Evolutionary conservation across 345 rosid species (phyloP).

Genomic region (Crucihimalaya himalaica): DNA sequence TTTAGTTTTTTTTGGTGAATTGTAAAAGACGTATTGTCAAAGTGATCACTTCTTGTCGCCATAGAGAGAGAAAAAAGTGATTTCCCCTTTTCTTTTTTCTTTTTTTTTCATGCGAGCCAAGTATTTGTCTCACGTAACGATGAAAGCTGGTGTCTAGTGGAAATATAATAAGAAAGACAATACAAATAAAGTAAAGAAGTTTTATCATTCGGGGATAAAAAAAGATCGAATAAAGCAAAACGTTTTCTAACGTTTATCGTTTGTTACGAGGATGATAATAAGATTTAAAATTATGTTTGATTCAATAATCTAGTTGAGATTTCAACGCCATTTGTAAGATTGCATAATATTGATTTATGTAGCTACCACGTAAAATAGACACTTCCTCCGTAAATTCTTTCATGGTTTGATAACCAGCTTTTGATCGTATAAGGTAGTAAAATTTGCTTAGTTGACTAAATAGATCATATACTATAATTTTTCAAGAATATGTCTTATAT

Average conservation of each 20-base stretch:
- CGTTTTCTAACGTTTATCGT: constrained; percentile 8
- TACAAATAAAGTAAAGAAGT: constrained; percentile 22
- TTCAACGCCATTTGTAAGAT: neutral
- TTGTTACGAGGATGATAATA: neutral
- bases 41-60: constrained; percentile 37
- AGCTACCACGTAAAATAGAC: neutral
- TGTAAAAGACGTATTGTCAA: constrained; percentile 37
- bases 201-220: constrained; percentile 21
- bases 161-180: constrained; percentile 25
- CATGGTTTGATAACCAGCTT: neutral
- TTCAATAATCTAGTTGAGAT: neutral
- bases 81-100: constrained; percentile 8
- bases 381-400: neutral
- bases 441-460: neutral
- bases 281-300: constrained; percentile 1
- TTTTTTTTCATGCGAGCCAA: constrained; percentile 11
- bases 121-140: constrained; percentile 31
- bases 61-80: neutral
- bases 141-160: constrained; percentile 32
- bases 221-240: constrained; percentile 7
- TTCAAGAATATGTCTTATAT: neutral
- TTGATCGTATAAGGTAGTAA: neutral
- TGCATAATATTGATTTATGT: neutral
- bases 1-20: neutral
- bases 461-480: neutral